Evolutionary conservation across 208 protist species (phyloP).

Genomic region (Angomonas desouzai): DNA sequence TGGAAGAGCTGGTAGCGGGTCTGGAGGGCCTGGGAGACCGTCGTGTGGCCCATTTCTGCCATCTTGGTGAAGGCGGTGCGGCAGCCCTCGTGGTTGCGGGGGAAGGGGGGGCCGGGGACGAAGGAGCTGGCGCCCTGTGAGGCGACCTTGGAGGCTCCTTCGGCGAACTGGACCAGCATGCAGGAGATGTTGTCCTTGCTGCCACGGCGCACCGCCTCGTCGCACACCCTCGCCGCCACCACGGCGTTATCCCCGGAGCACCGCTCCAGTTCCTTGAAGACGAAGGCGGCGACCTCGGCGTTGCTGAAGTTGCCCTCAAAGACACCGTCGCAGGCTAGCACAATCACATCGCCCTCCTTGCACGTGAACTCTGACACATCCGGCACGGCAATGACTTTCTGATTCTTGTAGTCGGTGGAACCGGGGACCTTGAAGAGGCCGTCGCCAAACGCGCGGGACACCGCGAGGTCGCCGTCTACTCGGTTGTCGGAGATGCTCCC

Average conservation of each 20-base stretch:
- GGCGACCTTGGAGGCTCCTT: slow-evolving; percentile 53
- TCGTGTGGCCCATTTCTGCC: slow-evolving; percentile 51
- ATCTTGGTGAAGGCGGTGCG: slow-evolving; percentile 67
- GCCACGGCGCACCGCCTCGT: slow-evolving; percentile 86
- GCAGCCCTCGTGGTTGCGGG: slow-evolving; percentile 66
- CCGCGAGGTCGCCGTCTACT: slow-evolving; percentile 92
- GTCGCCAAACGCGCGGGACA: slow-evolving; percentile 93
- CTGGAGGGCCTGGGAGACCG: slow-evolving; percentile 50
- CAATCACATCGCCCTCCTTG: slow-evolving; percentile 72
- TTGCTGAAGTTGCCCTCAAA: slow-evolving; percentile 89
- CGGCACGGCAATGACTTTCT: slow-evolving; percentile 87
- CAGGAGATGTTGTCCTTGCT: slow-evolving; percentile 92
- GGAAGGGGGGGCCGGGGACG: slow-evolving; percentile 73
- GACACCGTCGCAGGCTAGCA: slow-evolving; percentile 88
- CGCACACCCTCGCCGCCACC: slow-evolving; percentile 71
- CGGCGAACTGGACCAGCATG: slow-evolving; percentile 67
- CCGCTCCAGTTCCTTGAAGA: slow-evolving; percentile 50
- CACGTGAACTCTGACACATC: slow-evolving; percentile 68
- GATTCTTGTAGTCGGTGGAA: slow-evolving; percentile 55
- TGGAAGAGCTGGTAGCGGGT: slow-evolving; percentile 70
- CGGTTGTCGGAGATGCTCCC: slow-evolving; percentile 84
- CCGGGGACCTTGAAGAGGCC: slow-evolving; percentile 80
- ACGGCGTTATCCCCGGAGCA: slow-evolving; percentile 72
- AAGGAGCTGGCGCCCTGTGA: slow-evolving; percentile 52
- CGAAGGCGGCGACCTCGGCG: slow-evolving; percentile 77